Percentiles rank a stretch among this genome's conserved stretches.
Evolutionary conservation across 257 asterid genomes (phyloP).

Genomic region (Solanum gracilifrons): DNA sequence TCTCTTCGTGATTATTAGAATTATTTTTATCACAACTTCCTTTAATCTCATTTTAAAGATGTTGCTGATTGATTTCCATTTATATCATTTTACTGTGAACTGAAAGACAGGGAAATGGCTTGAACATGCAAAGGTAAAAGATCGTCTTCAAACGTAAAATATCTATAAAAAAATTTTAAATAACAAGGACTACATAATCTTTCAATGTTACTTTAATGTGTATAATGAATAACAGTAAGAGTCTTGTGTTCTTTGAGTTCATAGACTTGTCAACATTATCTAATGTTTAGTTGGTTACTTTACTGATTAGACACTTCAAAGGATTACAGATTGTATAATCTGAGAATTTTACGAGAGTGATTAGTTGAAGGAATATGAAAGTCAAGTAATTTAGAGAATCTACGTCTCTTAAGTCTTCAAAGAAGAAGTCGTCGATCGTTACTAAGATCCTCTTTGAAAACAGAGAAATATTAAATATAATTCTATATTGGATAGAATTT

Average conservation of each 20-base stretch:
- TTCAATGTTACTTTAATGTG: background rate
- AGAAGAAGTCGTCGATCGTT: background rate
- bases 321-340: background rate
- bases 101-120: background rate
- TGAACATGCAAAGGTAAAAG: background rate
- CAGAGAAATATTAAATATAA: background rate
- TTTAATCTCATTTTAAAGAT: no score
- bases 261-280: background rate
- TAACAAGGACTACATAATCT: background rate
- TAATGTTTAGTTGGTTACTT: background rate
- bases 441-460: background rate
- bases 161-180: background rate
- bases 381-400: background rate
- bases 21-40: background rate
- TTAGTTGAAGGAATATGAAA: background rate
- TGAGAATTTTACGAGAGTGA: background rate
- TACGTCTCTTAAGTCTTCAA: background rate
- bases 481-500: background rate
- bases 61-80: background rate
- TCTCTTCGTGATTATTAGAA: background rate
- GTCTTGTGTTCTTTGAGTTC: background rate
- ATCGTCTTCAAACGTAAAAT: background rate
- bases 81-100: background rate
- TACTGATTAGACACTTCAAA: background rate
- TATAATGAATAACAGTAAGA: background rate